Evolutionary conservation across 2,329 filamentous ascomycete species (phyloP), one percentile per base, ranked within the genome.

Genomic region (Aurifilum marmelostoma): DNA sequence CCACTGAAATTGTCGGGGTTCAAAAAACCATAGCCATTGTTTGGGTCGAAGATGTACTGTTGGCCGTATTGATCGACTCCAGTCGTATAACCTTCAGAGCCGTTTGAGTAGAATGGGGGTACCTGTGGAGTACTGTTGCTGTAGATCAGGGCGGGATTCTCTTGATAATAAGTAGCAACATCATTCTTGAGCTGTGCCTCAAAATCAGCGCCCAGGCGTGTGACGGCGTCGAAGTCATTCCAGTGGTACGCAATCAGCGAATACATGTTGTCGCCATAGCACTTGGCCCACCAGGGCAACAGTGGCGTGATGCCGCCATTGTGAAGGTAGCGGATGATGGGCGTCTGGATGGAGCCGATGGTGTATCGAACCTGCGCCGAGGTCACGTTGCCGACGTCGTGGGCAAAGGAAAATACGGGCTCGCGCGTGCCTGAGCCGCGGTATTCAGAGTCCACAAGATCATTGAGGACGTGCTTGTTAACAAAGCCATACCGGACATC

Each of bases 391-490:
- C 73, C 72, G 63, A 74, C 75, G 24, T 75, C 72, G 56, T 90
- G 89, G n/a, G 87, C 83, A 76, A 93, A 94, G 0, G 92, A 91
- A 79, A 95, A 94, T 2, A 94, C 88, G 0, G 92, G 92, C 76
- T 93, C 90, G 27, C 91, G 84, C 65, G 93, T 89, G 81, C 90
- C 89, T 71, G 93, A 91, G 4, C 83, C 80, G 5, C 92, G 86
- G 77, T 89, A 93, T 0, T 80, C 78, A 18, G 79, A 77, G 73
- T 94, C 92, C 29, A 89, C 83, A 41, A 82, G 76, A 74, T 94
- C 91, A 66, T 84, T 82, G n/a, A 95, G 78, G 1, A 83, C 85
- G 3, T 89, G 87, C 14, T 85, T 88, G 68, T 83, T 82, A 2
- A 91, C 87, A 77, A 95, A 95, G 0, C 83, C 81, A 70, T 88